Evolutionary conservation across 805 yeast species (phyloP).

Genomic region (Hanseniaspora jakobsenii): DNA sequence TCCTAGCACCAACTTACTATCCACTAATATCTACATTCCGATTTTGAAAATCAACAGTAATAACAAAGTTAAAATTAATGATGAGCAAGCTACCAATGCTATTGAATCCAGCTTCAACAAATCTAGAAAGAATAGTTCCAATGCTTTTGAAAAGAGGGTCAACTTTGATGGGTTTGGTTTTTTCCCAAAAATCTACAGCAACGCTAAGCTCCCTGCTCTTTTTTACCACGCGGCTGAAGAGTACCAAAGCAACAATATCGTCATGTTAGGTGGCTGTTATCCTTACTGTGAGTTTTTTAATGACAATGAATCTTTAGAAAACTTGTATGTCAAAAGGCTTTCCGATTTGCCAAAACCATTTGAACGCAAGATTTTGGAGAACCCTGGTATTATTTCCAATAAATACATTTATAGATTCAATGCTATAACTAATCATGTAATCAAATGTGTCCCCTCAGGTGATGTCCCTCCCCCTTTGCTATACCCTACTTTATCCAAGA

Average conservation of each 20-base stretch:
- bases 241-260: conserved; percentile 29
- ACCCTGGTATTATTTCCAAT: conserved; percentile 34
- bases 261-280: conserved; percentile 36
- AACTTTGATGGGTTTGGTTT: conserved; percentile 22
- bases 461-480: conserved; percentile 43
- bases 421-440: conserved; percentile 31
- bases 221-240: conserved; percentile 36
- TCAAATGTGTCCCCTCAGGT: conserved; percentile 28
- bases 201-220: conserved; percentile 32
- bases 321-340: conserved; percentile 31
- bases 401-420: conserved; percentile 30
- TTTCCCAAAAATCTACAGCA: conserved; percentile 29
- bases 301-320: conserved; percentile 25
- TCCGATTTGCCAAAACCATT: conserved; percentile 38
- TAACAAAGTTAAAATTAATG: too few species aligned
- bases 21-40: too few species aligned
- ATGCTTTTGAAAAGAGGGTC: neutral
- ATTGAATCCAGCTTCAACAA: too few species aligned
- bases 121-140: neutral
- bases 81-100: too few species aligned
- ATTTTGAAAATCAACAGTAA: too few species aligned
- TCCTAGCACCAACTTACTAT: too few species aligned
- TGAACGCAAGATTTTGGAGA: conserved; percentile 31
- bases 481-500: conserved; percentile 36
- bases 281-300: conserved; percentile 16